phyloP scores from a whole-genome alignment of 345 rosid genomes.

The Trapa bicornis region DNA sequence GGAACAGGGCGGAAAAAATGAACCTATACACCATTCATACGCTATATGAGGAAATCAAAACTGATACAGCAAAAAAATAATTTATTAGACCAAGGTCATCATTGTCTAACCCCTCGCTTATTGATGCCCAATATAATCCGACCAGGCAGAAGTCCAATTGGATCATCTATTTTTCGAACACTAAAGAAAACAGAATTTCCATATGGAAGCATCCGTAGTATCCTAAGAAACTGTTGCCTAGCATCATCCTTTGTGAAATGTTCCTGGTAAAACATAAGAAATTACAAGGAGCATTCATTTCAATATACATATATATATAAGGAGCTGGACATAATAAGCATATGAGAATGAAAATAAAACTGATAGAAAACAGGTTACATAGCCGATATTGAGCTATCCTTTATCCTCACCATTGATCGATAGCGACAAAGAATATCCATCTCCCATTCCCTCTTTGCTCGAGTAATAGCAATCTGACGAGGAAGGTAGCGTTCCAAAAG shows the following conservation, averaged over 20 bases:
- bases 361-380: too few relatives aligned
- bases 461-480: conserved; percentile 87
- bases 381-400: conserved; percentile 5
- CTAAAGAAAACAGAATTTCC: conserved; percentile 91
- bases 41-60: background rate
- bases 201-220: conserved; percentile 71
- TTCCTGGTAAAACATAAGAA: conserved; percentile 38
- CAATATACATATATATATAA: too few relatives aligned
- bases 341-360: too few relatives aligned
- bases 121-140: conserved; percentile 86
- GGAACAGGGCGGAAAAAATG: conserved; percentile 98
- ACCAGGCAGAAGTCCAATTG: conserved; percentile 93
- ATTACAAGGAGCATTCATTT: background rate
- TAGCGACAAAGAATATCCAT: conserved; percentile 85
- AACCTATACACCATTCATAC: conserved; percentile 29
- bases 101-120: conserved; percentile 77
- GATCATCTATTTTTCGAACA: conserved; percentile 95
- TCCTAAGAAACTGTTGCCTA: conserved; percentile 81
- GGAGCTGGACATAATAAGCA: too few relatives aligned
- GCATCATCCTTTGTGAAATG: conserved; percentile 90
- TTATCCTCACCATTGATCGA: conserved; percentile 52
- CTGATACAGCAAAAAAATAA: background rate
- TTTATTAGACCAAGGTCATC: background rate
- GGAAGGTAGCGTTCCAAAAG: conserved; percentile 87
- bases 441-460: conserved; percentile 97